phyloP scores from a whole-genome alignment of 2,329 filamentous ascomycete genomes.

The Blastomyces percursus region DNA sequence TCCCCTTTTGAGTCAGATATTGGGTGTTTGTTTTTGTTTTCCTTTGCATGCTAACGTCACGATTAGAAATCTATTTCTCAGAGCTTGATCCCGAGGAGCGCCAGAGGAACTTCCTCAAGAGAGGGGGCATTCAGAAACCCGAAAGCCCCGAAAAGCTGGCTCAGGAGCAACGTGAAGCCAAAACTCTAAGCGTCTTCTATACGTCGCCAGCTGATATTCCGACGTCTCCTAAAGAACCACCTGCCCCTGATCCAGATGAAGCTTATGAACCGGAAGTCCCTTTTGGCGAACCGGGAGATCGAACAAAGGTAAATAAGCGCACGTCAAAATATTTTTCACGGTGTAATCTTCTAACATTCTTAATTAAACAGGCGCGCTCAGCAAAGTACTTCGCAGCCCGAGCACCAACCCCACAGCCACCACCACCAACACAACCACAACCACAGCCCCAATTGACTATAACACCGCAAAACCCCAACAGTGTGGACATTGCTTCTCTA shows the following conservation, averaged over 20 bases:
- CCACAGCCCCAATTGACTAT: conserved; percentile 16
- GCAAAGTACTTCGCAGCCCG: conserved; percentile 31
- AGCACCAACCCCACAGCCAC: conserved; percentile 22
- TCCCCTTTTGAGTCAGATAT: background rate
- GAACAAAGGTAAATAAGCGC: conserved; percentile 26
- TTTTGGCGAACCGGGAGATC: conserved; percentile 36
- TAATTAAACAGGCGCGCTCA: conserved; percentile 27
- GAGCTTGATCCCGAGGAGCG: conserved; percentile 27
- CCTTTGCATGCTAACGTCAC: conserved; percentile 5
- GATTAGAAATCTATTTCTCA: conserved; percentile 31
- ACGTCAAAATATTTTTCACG: background rate
- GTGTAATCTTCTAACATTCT: background rate
- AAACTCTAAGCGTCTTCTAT: conserved; percentile 40
- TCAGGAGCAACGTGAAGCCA: conserved; percentile 38
- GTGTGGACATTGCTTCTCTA: conserved; percentile 32
- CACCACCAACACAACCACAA: conserved; percentile 17
- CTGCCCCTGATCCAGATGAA: conserved; percentile 29
- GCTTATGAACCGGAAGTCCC: conserved; percentile 21
- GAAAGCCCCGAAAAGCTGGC: conserved; percentile 33
- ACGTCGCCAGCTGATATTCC: conserved; percentile 37
- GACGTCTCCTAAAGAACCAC: conserved; percentile 38
- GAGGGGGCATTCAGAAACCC: conserved; percentile 31
- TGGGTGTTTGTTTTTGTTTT: conserved; percentile 7
- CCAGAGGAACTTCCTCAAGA: conserved; percentile 31
- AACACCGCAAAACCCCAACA: conserved; percentile 14